These are phyloP conservation scores for Cinnamomum micranthum DNA, from an alignment of 164 flowering plant species.

Conservation along the genomic window DNA sequence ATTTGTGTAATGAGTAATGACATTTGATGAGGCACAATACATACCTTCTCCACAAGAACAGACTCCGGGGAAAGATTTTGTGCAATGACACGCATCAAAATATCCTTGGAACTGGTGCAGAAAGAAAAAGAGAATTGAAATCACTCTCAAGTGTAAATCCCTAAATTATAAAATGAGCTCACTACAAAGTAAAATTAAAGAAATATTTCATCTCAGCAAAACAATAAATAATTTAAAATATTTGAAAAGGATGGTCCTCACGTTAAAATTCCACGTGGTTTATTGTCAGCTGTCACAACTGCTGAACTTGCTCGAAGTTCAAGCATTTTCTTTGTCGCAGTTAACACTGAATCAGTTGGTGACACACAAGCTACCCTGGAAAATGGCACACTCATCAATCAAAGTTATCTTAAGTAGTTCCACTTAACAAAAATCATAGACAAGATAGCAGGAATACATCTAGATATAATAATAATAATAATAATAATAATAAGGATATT, in stretches of 20 bases:
- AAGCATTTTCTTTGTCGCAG: conserved; percentile 79
- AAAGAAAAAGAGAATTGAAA: neutral
- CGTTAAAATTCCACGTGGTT: conserved; percentile 92
- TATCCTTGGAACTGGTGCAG: conserved; percentile 74
- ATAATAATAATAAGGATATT: conserved; percentile 52
- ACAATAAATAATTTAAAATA: neutral
- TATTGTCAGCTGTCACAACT: conserved; percentile 67
- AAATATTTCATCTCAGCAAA: neutral
- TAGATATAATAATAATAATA: no score
- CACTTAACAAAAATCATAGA: neutral
- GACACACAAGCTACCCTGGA: conserved; percentile 73
- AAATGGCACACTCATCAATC: conserved; percentile 15
- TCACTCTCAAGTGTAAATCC: neutral
- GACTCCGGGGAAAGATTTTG: conserved; percentile 75
- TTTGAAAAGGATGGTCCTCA: conserved; percentile 32
- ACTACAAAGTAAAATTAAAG: neutral
- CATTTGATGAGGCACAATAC: neutral
- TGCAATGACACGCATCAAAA: conserved; percentile 90
- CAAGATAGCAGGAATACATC: neutral
- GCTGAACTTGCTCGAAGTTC: conserved; percentile 63
- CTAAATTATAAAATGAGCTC: neutral
- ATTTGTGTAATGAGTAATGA: neutral
- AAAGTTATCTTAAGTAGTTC: neutral
- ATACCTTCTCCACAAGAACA: conserved; percentile 84
- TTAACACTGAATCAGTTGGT: conserved; percentile 77